Conservation (phyloP, 148 eudicot species). For the Rhododendron kiyosumense region DNA sequence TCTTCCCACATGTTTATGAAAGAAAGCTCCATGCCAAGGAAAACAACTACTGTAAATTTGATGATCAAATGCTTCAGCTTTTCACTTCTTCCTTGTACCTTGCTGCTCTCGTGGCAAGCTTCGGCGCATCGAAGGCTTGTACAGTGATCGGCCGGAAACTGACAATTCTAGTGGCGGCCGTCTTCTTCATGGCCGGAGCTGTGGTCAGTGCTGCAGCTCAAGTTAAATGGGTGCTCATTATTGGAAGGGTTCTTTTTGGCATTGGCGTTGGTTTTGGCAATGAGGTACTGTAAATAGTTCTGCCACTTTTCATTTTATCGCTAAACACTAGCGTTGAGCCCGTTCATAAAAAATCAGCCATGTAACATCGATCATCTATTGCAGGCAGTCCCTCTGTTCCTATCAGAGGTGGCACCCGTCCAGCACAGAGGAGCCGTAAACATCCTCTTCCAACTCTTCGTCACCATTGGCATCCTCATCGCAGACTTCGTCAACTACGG, state of each 20-base stretch:
- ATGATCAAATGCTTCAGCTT: slow-evolving; percentile 60
- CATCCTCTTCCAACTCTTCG: slow-evolving; percentile 65
- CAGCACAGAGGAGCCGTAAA: slow-evolving; percentile 64
- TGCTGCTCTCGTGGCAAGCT: slow-evolving; percentile 62
- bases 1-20: slow-evolving; percentile 49
- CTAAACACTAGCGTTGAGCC: neutral
- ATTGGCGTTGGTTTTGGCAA: slow-evolving; percentile 38
- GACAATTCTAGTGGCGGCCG: slow-evolving; percentile 26
- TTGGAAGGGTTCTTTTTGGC: slow-evolving; percentile 65
- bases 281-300: neutral
- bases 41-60: slow-evolving; percentile 68
- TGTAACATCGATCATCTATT: too few relatives aligned
- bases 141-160: slow-evolving; percentile 25
- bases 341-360: too few relatives aligned
- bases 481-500: slow-evolving; percentile 57
- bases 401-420: slow-evolving; percentile 60
- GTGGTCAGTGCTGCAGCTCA: slow-evolving; percentile 33
- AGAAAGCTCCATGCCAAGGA: slow-evolving; percentile 47
- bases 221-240: slow-evolving; percentile 45
- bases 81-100: slow-evolving; percentile 74
- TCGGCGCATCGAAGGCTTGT: slow-evolving; percentile 58
- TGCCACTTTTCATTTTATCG: neutral
- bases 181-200: slow-evolving; percentile 39
- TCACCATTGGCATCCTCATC: slow-evolving; percentile 56
- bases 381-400: slow-evolving; percentile 8